phyloP scores from a whole-genome alignment of 352 stramenopile species.

The Phytopythium sindhum region DNA sequence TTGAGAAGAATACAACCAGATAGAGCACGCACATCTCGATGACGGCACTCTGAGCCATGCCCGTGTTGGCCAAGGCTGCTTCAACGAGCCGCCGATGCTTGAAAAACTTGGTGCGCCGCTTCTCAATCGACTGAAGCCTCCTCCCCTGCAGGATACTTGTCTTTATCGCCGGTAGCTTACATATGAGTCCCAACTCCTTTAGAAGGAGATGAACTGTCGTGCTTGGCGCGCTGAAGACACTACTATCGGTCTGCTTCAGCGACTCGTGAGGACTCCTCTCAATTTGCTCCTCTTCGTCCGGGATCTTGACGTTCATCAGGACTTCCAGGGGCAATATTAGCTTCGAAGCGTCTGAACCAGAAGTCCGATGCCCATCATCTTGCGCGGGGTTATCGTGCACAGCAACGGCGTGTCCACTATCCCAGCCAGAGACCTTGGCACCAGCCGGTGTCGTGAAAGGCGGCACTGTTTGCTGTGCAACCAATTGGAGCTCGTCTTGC shows the following conservation, averaged over 20 bases:
- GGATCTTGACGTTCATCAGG: conserved; percentile 41
- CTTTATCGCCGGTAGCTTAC: background rate
- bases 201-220: background rate
- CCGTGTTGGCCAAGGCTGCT: conserved; percentile 45
- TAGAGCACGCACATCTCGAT: conserved; percentile 57
- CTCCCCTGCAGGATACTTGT: conserved; percentile 20
- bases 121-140: conserved; percentile 38
- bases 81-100: conserved; percentile 54
- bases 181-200: background rate
- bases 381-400: background rate
- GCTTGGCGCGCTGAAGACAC: background rate
- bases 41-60: conserved; percentile 52
- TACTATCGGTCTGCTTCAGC: background rate
- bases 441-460: background rate
- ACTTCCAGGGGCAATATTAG: conserved; percentile 35
- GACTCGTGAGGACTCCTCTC: background rate
- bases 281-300: background rate
- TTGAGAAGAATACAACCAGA: background rate
- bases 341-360: conserved; percentile 8
- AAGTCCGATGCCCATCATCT: background rate
- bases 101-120: conserved; percentile 40
- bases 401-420: background rate
- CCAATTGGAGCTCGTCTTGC: conserved; percentile 23
- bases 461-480: conserved; percentile 26
- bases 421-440: background rate